phyloP scores from a whole-genome alignment of 441 rosid genomes.

The Theobroma grandiflorum region DNA sequence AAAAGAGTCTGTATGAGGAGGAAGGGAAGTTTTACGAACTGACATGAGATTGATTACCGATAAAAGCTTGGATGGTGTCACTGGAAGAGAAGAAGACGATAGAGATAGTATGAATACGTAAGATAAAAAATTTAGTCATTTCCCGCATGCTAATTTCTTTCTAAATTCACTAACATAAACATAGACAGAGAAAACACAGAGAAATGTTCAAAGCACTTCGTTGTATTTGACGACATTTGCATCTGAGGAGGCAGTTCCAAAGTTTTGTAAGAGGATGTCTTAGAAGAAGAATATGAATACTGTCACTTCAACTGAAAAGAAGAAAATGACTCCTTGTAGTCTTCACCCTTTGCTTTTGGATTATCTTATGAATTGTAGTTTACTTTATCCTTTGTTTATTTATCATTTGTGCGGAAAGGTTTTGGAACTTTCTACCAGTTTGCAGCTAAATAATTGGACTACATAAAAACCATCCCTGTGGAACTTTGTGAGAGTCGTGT shows the following conservation, averaged over 20 bases:
- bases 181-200: neutral
- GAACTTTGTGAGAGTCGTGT: neutral
- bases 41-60: constrained; percentile 65
- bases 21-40: constrained; percentile 58
- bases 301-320: constrained; percentile 31
- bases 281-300: constrained; percentile 46
- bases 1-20: constrained; percentile 59
- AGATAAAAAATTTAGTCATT: constrained; percentile 56
- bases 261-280: constrained; percentile 32
- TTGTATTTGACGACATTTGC: neutral
- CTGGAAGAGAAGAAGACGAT: constrained; percentile 68
- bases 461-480: neutral
- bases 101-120: constrained; percentile 61
- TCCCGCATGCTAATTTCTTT: constrained; percentile 40
- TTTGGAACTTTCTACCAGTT: neutral
- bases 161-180: constrained; percentile 54
- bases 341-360: constrained; percentile 42
- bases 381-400: neutral
- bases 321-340: constrained; percentile 40
- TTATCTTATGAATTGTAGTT: neutral
- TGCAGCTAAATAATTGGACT: neutral
- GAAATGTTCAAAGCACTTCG: neutral
- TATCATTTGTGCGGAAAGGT: neutral
- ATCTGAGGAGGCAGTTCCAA: constrained; percentile 45
- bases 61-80: constrained; percentile 70